Conservation (phyloP, 2,329 filamentous ascomycete species). For the Colletotrichum viniferum region DNA sequence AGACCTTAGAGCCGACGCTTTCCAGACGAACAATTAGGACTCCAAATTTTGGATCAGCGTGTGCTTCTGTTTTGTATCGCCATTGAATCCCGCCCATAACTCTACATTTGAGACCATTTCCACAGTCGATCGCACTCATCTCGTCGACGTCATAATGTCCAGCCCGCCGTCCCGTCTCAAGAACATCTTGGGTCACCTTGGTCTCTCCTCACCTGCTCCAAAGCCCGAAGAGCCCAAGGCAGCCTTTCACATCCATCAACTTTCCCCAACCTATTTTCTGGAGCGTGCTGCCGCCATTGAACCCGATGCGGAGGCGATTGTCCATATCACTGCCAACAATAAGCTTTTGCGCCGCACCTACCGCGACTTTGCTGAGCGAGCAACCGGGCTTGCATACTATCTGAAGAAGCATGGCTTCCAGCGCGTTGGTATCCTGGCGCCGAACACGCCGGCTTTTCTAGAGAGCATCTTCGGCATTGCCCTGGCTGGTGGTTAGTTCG, state of each 20-base stretch:
- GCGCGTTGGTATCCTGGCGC: conserved; percentile 82
- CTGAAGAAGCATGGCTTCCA: conserved; percentile 74
- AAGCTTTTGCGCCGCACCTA: conserved; percentile 79
- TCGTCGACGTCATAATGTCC: conserved; percentile 55
- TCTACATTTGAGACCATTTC: neutral
- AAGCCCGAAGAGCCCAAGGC: conserved; percentile 38
- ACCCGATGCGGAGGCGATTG: conserved; percentile 82
- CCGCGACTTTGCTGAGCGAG: conserved; percentile 81
- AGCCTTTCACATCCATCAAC: conserved; percentile 70
- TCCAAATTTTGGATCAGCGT: neutral
- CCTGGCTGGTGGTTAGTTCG: conserved; percentile 66
- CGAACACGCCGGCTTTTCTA: conserved; percentile 94
- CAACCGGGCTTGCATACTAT: conserved; percentile 87
- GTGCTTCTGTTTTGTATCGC: neutral
- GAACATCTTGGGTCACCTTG: conserved; percentile 58
- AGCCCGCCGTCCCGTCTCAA: conserved; percentile 64
- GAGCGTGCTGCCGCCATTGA: conserved; percentile 88
- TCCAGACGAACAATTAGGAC: neutral
- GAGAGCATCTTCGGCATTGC: conserved; percentile 89
- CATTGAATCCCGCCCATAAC: neutral
- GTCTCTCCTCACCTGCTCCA: conserved; percentile 31
- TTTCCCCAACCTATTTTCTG: conserved; percentile 88
- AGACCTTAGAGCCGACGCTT: neutral
- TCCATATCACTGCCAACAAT: conserved; percentile 82
- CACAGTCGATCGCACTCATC: neutral